A percentile compares a stretch with the other conserved stretches of the same genome.
Evolutionary conservation across 2,329 filamentous ascomycete genomes (phyloP).

Genomic region (Diaporthe eres): DNA sequence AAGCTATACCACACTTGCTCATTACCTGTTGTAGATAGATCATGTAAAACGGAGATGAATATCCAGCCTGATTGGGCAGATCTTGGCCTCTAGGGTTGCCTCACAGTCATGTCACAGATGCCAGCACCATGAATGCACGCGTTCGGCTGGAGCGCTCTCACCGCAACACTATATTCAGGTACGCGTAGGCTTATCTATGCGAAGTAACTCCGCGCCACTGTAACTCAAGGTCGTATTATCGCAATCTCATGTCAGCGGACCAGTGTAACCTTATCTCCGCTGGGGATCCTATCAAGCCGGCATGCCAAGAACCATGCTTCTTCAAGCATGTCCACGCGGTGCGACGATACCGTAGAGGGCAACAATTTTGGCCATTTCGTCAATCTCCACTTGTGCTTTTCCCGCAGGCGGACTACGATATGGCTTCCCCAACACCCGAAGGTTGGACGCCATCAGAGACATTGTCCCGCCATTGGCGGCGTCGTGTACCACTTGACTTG

Average conservation of each 20-base stretch:
- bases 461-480: background rate
- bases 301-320: constrained; percentile 8
- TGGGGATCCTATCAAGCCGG: background rate
- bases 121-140: background rate
- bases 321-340: background rate
- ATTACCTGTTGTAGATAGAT: too few relatives aligned
- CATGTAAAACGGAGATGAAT: too few relatives aligned
- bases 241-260: background rate
- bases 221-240: background rate
- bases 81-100: background rate
- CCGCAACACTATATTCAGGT: background rate
- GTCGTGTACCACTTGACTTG: constrained; percentile 7
- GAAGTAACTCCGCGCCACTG: background rate
- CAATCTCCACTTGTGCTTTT: background rate
- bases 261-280: constrained; percentile 14
- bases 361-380: background rate
- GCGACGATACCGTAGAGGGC: constrained; percentile 3
- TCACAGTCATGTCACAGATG: background rate
- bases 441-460: background rate
- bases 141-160: background rate
- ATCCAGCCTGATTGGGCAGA: too few relatives aligned
- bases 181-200: background rate
- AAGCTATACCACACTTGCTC: background rate
- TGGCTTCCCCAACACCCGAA: background rate
- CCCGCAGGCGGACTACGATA: too few relatives aligned